Evolutionary conservation across 2,329 filamentous ascomycete species (phyloP).

Genomic region (Epichloe aotearoae): DNA sequence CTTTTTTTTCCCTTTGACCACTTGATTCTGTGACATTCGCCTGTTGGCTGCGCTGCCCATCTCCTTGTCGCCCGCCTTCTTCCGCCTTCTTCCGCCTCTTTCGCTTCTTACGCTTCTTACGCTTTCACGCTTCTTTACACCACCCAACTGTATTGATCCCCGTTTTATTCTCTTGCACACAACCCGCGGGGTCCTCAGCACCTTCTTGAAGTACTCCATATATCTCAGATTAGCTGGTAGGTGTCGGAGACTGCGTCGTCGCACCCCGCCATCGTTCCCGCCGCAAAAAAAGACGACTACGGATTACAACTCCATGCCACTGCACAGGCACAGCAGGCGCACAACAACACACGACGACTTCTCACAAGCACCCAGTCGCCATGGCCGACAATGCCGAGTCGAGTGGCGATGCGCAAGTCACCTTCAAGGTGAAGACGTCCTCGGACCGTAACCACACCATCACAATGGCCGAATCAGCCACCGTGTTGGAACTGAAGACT

Average conservation of each 20-base stretch:
- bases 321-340: background rate
- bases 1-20: too few relatives aligned
- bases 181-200: too few relatives aligned
- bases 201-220: background rate
- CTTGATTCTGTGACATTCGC: background rate
- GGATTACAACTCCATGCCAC: background rate
- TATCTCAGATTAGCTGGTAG: background rate
- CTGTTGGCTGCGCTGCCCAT: background rate
- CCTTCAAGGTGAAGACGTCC: slow-evolving; percentile 97
- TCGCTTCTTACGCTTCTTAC: too few relatives aligned
- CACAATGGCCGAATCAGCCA: slow-evolving; percentile 63
- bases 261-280: background rate
- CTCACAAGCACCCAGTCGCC: slow-evolving; percentile 8
- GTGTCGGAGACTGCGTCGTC: background rate
- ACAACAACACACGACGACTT: background rate
- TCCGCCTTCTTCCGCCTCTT: background rate
- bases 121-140: background rate
- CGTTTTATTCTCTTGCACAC: too few relatives aligned
- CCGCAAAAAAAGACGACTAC: background rate
- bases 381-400: slow-evolving; percentile 55
- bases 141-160: too few relatives aligned
- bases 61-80: background rate
- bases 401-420: slow-evolving; percentile 61
- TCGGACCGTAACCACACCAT: slow-evolving; percentile 73
- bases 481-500: slow-evolving; percentile 75